These are phyloP conservation scores for Theileria parva DNA, from an alignment of 169 alveolate species.

Conservation along the genomic window DNA sequence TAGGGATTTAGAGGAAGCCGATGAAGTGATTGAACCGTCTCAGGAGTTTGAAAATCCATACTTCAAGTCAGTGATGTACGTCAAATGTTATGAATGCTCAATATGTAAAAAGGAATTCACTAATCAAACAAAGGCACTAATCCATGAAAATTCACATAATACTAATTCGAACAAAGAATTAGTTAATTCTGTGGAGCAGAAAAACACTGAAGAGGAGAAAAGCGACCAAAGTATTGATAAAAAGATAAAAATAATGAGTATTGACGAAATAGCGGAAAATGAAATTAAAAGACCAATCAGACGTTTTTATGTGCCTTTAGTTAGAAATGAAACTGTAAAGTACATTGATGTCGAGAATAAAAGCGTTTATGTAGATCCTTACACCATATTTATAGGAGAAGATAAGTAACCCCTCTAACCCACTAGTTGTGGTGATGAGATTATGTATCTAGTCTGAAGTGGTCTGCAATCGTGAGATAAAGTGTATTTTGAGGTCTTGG, in stretches of 20 bases:
- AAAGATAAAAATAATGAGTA: conserved; percentile 10
- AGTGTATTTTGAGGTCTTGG: conserved; percentile 60
- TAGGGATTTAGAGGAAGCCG: conserved; percentile 55
- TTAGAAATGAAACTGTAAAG: conserved; percentile 50
- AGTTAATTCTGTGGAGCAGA: neutral
- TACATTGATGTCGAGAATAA: conserved; percentile 59
- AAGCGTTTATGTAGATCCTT: conserved; percentile 59
- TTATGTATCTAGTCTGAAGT: conserved; percentile 72
- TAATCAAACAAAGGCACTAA: conserved; percentile 29
- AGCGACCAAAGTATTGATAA: neutral
- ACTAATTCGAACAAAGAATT: neutral
- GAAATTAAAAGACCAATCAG: conserved; percentile 39
- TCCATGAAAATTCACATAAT: conserved; percentile 53
- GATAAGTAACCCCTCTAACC: conserved; percentile 8
- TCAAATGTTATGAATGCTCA: conserved; percentile 48
- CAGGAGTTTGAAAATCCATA: conserved; percentile 40
- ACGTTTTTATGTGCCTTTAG: conserved; percentile 55
- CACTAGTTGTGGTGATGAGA: neutral
- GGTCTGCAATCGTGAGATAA: conserved; percentile 75
- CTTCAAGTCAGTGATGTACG: conserved; percentile 45
- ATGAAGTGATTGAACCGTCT: conserved; percentile 39
- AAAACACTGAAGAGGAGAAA: neutral
- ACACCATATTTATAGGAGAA: conserved; percentile 56
- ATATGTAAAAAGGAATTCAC: conserved; percentile 50
- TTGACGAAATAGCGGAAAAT: conserved; percentile 40